phyloP scores from a whole-genome alignment of 257 asterid species.

The Nicotiana obtusifolia region DNA sequence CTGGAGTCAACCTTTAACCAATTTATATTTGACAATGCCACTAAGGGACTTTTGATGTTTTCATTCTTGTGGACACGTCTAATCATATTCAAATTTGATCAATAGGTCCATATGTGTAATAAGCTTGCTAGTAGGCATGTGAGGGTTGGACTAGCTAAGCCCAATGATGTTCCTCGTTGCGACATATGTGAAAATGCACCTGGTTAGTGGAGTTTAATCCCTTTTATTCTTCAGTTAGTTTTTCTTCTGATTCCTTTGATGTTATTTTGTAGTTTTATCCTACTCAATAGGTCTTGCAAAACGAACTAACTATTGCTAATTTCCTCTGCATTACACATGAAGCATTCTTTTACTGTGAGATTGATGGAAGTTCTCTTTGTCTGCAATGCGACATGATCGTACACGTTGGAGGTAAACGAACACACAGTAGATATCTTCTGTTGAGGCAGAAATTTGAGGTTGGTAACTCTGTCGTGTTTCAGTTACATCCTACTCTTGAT shows the following conservation, averaged over 20 bases:
- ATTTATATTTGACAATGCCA: neutral
- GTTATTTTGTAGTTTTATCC: conserved; percentile 7
- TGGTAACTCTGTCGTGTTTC: conserved; percentile 29
- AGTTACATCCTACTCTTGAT: conserved; percentile 3
- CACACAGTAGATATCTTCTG: conserved; percentile 85
- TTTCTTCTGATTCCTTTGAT: conserved; percentile 16
- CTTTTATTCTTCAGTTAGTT: conserved; percentile 5
- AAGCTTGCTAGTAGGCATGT: conserved; percentile 96
- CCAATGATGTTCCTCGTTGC: conserved; percentile 70
- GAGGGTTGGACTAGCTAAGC: conserved; percentile 87
- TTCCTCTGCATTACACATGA: neutral
- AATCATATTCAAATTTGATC: neutral
- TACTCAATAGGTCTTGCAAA: neutral
- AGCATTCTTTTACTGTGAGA: conserved; percentile 96
- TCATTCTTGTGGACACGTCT: neutral
- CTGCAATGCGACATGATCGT: conserved; percentile 87
- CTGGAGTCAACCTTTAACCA: neutral
- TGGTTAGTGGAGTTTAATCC: conserved; percentile 37
- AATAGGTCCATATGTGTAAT: conserved; percentile 86
- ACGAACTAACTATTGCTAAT: neutral
- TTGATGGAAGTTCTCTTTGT: conserved; percentile 94
- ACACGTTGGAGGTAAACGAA: conserved; percentile 93
- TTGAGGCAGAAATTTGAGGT: conserved; percentile 94
- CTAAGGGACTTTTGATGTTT: conserved; percentile 11
- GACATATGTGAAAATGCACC: conserved; percentile 93